Base-by-base conservation (phyloP, 768 basidiomycete genomes). In the Agaricus subrufescens region DNA sequence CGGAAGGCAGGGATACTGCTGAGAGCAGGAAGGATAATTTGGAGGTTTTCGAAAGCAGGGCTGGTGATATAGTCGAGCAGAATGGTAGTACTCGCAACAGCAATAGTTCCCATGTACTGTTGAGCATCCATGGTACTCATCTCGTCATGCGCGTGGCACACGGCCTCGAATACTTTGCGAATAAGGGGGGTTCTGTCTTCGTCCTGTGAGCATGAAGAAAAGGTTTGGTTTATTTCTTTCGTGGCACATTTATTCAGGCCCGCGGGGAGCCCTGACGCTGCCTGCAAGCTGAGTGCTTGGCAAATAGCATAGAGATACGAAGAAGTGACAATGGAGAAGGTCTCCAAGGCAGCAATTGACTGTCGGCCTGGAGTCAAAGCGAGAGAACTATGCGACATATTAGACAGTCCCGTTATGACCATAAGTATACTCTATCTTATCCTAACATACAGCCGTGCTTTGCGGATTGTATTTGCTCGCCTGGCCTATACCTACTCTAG, bases 211-310 rank as follows among this genome's bases (percentile, higher is more conserved):
- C 69, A 63, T 29, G 67, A 60, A 49, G 71, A 73, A 66, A 83
- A 86, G 51, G 75, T 66, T 14, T 63, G 51, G 4, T 66, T 60
- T 61, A 89, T 71, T 62, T 85, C 80, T 51, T 82, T 75, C 26
- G 68, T 66, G 19, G 79, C 71, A 52, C 86, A 80, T 14, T 67
- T 64, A 54, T 72, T 61, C 14, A 87, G 68, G 25, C 75, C 75
- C 14, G 71, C 71, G 30, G 75, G 66, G 71, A 93, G 83, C 57
- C 89, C 86, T 55, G 72, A 65, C 63, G 92, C 61, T 1, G 91
- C 84, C 43, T 93, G 86, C 52, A 91, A 77, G 66, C 94, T 93
- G 55, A 94, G 74, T n/a, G 91, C 78, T 77, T 94, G 91, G 68
- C 89, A 85, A 48, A 80, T 71, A 46, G 71, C 72, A 68, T 90